Conservation (phyloP, 768 basidiomycete species). For the Panus rudis region DNA sequence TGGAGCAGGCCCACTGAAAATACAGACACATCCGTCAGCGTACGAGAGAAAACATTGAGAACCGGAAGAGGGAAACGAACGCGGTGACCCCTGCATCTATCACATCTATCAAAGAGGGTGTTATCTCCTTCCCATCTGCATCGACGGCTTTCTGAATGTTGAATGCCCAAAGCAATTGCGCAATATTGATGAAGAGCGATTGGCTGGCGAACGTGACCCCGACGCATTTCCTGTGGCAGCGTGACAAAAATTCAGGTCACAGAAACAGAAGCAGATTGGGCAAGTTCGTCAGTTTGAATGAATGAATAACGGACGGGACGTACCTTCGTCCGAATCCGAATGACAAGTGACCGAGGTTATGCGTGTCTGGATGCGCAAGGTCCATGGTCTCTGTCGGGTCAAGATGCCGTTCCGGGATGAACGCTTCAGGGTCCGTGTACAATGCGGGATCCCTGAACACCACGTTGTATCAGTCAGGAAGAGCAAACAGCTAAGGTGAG, state of each 20-base stretch:
- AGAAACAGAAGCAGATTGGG: background rate
- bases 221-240: conserved; percentile 8
- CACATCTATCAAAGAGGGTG: background rate
- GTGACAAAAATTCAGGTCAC: background rate
- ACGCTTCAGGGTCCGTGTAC: background rate
- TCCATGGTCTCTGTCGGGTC: background rate
- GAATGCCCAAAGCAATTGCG: conserved; percentile 12
- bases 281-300: too few species aligned
- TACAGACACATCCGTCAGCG: background rate
- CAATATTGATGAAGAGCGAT: conserved; percentile 13
- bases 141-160: conserved; percentile 9
- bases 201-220: conserved; percentile 12
- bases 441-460: conserved; percentile 14
- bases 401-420: background rate
- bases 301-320: background rate
- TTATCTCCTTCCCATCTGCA: conserved; percentile 4
- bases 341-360: background rate
- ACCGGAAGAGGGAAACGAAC: background rate
- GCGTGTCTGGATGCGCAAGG: background rate
- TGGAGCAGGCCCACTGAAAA: background rate
- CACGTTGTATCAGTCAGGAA: conserved; percentile 4
- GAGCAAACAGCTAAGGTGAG: background rate
- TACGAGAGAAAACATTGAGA: background rate
- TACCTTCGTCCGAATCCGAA: conserved; percentile 5
- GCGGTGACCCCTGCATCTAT: conserved; percentile 1